phyloP scores from a whole-genome alignment of 2,329 filamentous ascomycete species.

The Ophiognomonia clavigignenti-juglandacearum region DNA sequence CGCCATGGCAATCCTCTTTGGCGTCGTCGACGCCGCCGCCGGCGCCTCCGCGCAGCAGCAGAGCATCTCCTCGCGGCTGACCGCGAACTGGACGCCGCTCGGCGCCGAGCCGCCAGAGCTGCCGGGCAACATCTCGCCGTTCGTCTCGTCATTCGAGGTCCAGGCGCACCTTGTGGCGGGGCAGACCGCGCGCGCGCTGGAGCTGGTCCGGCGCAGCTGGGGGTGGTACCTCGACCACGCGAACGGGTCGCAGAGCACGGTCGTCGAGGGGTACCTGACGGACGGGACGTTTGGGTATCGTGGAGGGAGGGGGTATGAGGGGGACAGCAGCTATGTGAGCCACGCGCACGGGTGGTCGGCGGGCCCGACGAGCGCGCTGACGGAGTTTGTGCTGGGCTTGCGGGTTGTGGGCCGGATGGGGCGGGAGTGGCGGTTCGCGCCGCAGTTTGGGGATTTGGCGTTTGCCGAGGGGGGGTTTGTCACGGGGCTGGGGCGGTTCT shows the following conservation, averaged over 20 bases:
- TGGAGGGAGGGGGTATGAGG: conserved; percentile 43
- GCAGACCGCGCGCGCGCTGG: conserved; percentile 44
- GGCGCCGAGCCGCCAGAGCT: conserved; percentile 53
- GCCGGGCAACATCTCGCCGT: conserved; percentile 52
- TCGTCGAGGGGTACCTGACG: conserved; percentile 53
- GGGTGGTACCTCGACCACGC: conserved; percentile 55
- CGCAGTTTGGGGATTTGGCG: conserved; percentile 34
- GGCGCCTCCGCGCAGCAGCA: conserved; percentile 28
- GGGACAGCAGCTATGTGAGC: conserved; percentile 41
- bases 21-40: conserved; percentile 32
- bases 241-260: conserved; percentile 53
- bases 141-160: conserved; percentile 55
- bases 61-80: conserved; percentile 38
- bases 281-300: conserved; percentile 56
- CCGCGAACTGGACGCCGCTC: conserved; percentile 49
- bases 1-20: conserved; percentile 47
- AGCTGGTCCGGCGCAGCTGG: conserved; percentile 52
- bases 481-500: conserved; percentile 33
- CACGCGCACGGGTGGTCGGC: conserved; percentile 47
- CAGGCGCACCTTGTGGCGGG: conserved; percentile 48
- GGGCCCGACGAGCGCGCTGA: conserved; percentile 42
- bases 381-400: conserved; percentile 38
- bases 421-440: conserved; percentile 31
- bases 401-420: conserved; percentile 31
- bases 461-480: conserved; percentile 35